phyloP scores from a whole-genome alignment of 495 filamentous ascomycete species.

The Xylaria flabelliformis region DNA sequence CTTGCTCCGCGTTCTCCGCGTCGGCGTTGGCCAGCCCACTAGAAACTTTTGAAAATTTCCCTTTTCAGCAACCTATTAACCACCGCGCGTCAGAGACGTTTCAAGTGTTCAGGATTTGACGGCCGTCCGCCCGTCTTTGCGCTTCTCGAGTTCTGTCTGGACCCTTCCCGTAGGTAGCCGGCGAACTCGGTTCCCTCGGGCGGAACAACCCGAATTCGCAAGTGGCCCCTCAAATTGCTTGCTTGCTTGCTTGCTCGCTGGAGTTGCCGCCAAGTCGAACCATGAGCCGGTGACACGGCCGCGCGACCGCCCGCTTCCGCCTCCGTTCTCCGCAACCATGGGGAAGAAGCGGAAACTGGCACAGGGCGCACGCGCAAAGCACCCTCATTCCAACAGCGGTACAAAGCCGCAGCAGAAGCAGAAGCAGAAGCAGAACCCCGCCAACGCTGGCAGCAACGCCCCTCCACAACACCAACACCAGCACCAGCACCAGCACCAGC shows the following conservation, averaged over 20 bases:
- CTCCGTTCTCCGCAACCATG: conserved; percentile 36
- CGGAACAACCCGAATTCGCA: background rate
- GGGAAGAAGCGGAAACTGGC: conserved; percentile 46
- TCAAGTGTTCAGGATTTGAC: background rate
- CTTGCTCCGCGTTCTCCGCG: conserved; percentile 14
- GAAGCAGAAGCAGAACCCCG: conserved; percentile 23
- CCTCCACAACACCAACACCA: conserved; percentile 26
- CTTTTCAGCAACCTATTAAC: conserved; percentile 23
- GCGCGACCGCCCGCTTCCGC: conserved; percentile 7
- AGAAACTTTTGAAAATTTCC: conserved; percentile 22
- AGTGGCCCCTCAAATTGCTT: background rate
- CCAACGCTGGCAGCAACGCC: background rate
- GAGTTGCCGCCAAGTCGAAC: conserved; percentile 7
- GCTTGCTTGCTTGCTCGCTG: background rate
- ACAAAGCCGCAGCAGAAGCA: conserved; percentile 32
- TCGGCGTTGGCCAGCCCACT: conserved; percentile 13
- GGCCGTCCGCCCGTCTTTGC: background rate
- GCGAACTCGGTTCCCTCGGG: conserved; percentile 4
- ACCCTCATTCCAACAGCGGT: conserved; percentile 7
- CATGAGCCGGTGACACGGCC: conserved; percentile 33
- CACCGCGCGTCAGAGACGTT: background rate
- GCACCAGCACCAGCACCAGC: too few species aligned
- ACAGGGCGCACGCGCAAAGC: conserved; percentile 32
- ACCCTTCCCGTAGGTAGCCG: background rate
- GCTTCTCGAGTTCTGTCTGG: background rate